A percentile compares a stretch with the other conserved stretches of the same genome.
These are phyloP conservation scores for Calophaca sinica DNA, from an alignment of 306 rosid genomes.

Conservation along the genomic window DNA sequence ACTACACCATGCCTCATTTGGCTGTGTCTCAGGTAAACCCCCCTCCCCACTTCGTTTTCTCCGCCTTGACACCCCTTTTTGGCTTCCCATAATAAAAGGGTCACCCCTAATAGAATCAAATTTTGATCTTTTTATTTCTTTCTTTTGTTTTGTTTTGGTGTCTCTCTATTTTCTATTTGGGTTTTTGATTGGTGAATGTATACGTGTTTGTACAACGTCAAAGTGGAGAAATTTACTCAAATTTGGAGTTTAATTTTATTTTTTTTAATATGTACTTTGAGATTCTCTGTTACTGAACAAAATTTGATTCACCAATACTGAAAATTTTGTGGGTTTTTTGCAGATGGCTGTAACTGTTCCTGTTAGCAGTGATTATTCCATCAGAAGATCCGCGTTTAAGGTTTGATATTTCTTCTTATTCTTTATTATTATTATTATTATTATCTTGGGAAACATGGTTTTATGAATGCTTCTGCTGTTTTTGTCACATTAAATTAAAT, in stretches of 20 bases:
- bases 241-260: background rate
- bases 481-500: slow-evolving; percentile 20
- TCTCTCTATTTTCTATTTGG: too few relatives aligned
- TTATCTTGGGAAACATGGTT: slow-evolving; percentile 13
- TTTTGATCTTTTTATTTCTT: slow-evolving; percentile 26
- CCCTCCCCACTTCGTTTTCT: background rate
- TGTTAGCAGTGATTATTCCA: slow-evolving; percentile 52
- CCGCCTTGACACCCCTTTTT: slow-evolving; percentile 13
- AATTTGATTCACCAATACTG: slow-evolving; percentile 26
- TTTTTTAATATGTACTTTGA: background rate
- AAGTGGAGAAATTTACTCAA: slow-evolving; percentile 9
- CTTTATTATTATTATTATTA: slow-evolving; percentile 30
- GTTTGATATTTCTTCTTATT: slow-evolving; percentile 40
- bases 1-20: slow-evolving; percentile 48
- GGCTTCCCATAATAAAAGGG: slow-evolving; percentile 1
- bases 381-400: slow-evolving; percentile 59
- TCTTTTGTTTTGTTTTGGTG: background rate
- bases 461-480: slow-evolving; percentile 1
- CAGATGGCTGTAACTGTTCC: slow-evolving; percentile 56
- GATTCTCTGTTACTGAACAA: background rate
- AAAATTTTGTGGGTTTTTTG: slow-evolving; percentile 34
- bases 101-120: slow-evolving; percentile 23
- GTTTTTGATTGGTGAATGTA: too few relatives aligned
- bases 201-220: background rate
- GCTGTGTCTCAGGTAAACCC: slow-evolving; percentile 51